Conservation (phyloP, 164 flowering plant species). For the Pachysandra terminalis region DNA sequence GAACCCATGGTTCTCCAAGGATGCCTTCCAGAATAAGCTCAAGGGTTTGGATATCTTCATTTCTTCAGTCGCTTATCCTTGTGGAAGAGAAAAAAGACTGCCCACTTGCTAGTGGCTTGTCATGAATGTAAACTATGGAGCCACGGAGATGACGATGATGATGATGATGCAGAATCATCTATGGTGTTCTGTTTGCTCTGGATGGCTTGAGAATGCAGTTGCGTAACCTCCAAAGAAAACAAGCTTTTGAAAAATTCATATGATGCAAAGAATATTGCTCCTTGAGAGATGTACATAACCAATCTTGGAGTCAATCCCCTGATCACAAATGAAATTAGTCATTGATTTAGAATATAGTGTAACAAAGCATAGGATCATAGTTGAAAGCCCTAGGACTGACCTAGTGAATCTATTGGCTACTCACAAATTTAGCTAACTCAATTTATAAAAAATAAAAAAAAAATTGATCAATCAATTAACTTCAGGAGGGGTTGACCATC, state of each 20-base stretch:
- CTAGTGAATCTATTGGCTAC: neutral
- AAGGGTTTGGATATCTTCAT: too few relatives aligned
- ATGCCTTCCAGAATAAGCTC: too few relatives aligned
- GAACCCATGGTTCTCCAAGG: slow-evolving; percentile 4
- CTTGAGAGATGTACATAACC: slow-evolving; percentile 89
- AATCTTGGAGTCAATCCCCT: slow-evolving; percentile 92
- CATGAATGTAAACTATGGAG: neutral
- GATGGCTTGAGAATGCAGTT: slow-evolving; percentile 8
- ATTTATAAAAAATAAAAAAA: too few relatives aligned
- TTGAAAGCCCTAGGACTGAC: neutral
- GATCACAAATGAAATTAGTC: slow-evolving; percentile 12
- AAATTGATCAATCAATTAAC: neutral
- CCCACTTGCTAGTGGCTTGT: neutral
- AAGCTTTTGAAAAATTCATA: slow-evolving; percentile 77
- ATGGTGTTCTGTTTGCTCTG: slow-evolving; percentile 14
- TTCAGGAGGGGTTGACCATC: neutral
- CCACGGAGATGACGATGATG: slow-evolving; percentile 4
- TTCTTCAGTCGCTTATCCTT: too few relatives aligned
- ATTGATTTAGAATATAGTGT: neutral
- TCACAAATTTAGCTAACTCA: neutral
- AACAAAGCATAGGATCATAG: neutral
- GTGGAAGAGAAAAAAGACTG: neutral
- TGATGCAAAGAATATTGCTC: slow-evolving; percentile 91
- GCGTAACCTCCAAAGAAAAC: slow-evolving; percentile 42
- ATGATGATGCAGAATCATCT: neutral